Evolutionary conservation across 176 grass and related monocot genomes (phyloP).

Genomic region (Carex myosuroides): DNA sequence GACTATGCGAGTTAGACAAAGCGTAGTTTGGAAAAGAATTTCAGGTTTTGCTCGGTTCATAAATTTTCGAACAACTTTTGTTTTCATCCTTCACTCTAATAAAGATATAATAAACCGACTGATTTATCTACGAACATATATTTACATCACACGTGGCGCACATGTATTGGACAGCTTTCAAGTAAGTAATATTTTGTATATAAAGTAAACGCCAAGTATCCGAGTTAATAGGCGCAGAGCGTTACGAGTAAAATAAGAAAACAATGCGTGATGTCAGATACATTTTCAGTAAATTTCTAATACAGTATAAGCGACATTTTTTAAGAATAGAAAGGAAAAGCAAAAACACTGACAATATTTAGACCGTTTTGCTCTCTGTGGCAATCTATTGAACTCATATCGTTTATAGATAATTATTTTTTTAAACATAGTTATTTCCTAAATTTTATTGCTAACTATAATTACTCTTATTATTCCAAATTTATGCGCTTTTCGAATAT

Average conservation of each 20-base stretch:
- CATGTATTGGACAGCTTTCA: not conserved
- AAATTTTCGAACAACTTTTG: not conserved
- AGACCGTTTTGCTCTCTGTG: not conserved
- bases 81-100: not conserved
- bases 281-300: not conserved
- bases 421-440: not conserved
- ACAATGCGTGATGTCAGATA: not conserved
- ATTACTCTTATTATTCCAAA: not conserved
- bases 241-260: conserved; percentile 5
- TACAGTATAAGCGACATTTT: not conserved
- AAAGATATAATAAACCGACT: not conserved
- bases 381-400: not conserved
- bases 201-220: not conserved
- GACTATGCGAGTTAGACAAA: not conserved
- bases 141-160: not conserved
- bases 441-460: not conserved
- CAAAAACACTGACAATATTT: not conserved
- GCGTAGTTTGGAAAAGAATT: not conserved
- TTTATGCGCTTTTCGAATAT: not conserved
- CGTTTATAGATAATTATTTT: not conserved
- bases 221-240: not conserved
- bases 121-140: not conserved
- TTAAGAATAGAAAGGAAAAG: not conserved
- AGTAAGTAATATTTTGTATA: not conserved
- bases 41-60: not conserved